These are phyloP conservation scores for Leucocoprinus sp. DNA, from an alignment of 768 basidiomycete genomes.

Conservation along the genomic window DNA sequence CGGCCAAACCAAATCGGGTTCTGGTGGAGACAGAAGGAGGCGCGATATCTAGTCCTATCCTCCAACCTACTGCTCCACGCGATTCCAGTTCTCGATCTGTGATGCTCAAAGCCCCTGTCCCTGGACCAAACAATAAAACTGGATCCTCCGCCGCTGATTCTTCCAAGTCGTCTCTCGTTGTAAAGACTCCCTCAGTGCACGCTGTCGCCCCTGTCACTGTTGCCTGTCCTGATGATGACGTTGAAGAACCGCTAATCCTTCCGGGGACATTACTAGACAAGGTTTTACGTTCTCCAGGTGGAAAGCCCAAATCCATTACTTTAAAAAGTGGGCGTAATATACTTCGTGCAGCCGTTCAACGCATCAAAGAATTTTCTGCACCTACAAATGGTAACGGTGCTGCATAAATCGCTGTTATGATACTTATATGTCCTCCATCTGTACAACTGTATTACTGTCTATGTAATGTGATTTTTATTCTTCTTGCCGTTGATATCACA, in stretches of 20 bases:
- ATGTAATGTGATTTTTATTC: neutral
- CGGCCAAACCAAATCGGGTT: neutral
- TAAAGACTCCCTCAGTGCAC: slow-evolving; percentile 35
- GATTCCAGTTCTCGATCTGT: neutral
- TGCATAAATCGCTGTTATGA: slow-evolving; percentile 2
- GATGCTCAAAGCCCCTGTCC: neutral
- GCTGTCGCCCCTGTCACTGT: slow-evolving; percentile 29
- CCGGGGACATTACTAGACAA: slow-evolving; percentile 4
- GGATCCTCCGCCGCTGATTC: slow-evolving; percentile 12
- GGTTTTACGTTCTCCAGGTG: neutral
- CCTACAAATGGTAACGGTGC: slow-evolving; percentile 7
- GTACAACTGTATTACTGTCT: too few species aligned
- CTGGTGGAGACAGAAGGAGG: neutral
- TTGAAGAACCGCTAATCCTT: slow-evolving; percentile 21
- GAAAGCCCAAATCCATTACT: slow-evolving; percentile 10
- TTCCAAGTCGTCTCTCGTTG: slow-evolving; percentile 13
- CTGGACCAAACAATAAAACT: neutral
- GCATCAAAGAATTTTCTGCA: slow-evolving; percentile 26
- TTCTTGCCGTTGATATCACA: neutral
- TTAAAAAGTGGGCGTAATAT: slow-evolving; percentile 23
- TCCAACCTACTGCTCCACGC: neutral
- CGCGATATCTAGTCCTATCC: neutral
- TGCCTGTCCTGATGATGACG: slow-evolving; percentile 31
- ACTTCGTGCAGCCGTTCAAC: slow-evolving; percentile 31
- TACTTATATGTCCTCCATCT: neutral